Evolutionary conservation across 805 yeast species (phyloP).

Genomic region (Zygotorulaspora sp.): DNA sequence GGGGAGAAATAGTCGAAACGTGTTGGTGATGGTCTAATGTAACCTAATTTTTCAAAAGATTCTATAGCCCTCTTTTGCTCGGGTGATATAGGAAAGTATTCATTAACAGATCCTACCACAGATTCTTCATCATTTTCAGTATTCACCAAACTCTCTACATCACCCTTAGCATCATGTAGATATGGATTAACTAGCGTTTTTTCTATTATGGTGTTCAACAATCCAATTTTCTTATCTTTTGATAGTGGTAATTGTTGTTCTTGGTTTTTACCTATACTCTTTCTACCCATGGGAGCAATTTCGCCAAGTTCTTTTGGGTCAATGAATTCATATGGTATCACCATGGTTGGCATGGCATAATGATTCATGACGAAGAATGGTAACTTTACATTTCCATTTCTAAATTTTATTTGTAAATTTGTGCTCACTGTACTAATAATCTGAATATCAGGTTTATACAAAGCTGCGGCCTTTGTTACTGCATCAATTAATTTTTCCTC

Average conservation of each 20-base stretch:
- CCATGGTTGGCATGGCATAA: conserved; percentile 27
- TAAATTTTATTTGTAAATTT: conserved; percentile 35
- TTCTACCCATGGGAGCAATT: conserved; percentile 2
- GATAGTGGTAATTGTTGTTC: background rate
- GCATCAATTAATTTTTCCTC: conserved; percentile 24
- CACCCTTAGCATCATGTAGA: conserved; percentile 5
- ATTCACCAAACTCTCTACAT: conserved; percentile 2
- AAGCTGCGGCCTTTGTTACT: conserved; percentile 21
- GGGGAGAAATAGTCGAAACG: conserved; percentile 12
- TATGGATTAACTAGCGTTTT: conserved; percentile 28
- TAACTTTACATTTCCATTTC: conserved; percentile 33
- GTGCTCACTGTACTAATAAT: conserved; percentile 34
- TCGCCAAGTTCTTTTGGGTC: conserved; percentile 27
- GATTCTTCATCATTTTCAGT: conserved; percentile 14
- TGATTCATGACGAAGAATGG: conserved; percentile 33
- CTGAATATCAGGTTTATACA: conserved; percentile 32
- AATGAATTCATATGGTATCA: conserved; percentile 34
- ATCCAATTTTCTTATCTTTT: conserved; percentile 8
- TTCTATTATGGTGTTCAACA: conserved; percentile 18
- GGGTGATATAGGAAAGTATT: conserved; percentile 29
- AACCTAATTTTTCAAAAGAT: conserved; percentile 29
- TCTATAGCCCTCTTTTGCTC: conserved; percentile 25
- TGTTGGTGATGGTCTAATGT: conserved; percentile 28
- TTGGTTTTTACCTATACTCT: background rate
- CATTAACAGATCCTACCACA: conserved; percentile 24